Conservation (phyloP, 768 basidiomycete genomes). For the Psilocybe cyanescens region DNA sequence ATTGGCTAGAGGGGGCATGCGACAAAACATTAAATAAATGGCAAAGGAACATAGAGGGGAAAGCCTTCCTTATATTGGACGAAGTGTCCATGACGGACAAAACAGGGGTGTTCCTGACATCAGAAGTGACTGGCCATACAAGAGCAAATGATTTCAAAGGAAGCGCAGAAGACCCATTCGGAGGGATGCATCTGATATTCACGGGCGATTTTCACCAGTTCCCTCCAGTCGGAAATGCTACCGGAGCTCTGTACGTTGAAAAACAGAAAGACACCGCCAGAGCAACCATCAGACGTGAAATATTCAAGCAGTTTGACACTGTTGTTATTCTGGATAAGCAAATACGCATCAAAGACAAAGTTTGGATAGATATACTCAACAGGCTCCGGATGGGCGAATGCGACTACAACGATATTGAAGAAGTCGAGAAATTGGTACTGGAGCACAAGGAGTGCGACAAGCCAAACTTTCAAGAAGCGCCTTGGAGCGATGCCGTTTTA, state of each 20-base stretch:
- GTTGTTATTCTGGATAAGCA: conserved; percentile 43
- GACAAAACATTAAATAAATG: background rate
- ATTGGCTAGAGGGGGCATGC: background rate
- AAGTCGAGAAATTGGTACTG: background rate
- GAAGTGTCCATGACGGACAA: conserved; percentile 43
- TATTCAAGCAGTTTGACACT: conserved; percentile 32
- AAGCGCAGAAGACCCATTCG: conserved; percentile 28
- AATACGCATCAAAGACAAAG: conserved; percentile 32
- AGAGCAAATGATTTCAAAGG: conserved; percentile 8
- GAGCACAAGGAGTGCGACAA: background rate
- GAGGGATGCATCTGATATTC: conserved; percentile 41
- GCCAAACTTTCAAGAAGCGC: background rate
- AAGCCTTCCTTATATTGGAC: conserved; percentile 37
- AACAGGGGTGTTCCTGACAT: conserved; percentile 25
- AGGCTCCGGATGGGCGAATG: conserved; percentile 13
- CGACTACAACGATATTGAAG: background rate
- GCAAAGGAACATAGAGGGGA: conserved; percentile 17
- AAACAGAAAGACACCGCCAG: conserved; percentile 1
- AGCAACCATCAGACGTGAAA: conserved; percentile 18
- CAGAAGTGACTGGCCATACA: conserved; percentile 17
- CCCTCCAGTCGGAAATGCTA: conserved; percentile 25
- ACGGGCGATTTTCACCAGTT: conserved; percentile 43
- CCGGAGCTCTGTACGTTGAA: conserved; percentile 23
- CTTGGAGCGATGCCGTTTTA: conserved; percentile 34
- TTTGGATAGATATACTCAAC: conserved; percentile 33